Conservation (phyloP, 176 grass and related monocot genomes). For the Puya raimondii region DNA sequence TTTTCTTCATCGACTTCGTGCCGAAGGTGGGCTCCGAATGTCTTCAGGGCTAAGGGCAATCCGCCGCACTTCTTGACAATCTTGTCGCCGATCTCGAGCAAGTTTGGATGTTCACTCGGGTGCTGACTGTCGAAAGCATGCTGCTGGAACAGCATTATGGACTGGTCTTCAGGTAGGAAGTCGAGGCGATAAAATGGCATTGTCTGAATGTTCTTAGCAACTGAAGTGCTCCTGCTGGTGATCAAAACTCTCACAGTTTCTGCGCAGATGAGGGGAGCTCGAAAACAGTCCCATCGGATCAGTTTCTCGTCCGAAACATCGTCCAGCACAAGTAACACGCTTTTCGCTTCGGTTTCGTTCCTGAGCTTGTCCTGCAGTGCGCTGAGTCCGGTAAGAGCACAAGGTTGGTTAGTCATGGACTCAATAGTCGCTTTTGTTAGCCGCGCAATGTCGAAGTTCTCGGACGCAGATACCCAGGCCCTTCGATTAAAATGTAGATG, state of each 20-base stretch:
- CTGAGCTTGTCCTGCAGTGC: background rate
- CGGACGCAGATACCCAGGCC: slow-evolving; percentile 35
- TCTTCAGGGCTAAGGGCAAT: slow-evolving; percentile 36
- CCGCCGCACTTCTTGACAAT: slow-evolving; percentile 33
- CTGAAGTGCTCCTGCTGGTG: slow-evolving; percentile 29
- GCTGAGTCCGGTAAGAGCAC: slow-evolving; percentile 6
- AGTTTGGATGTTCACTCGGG: background rate
- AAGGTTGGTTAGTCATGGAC: slow-evolving; percentile 4
- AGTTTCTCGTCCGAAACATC: slow-evolving; percentile 26
- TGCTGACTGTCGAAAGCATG: slow-evolving; percentile 26
- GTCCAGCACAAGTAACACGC: slow-evolving; percentile 35
- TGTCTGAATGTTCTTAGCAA: slow-evolving; percentile 23
- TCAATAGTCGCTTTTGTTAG: slow-evolving; percentile 13
- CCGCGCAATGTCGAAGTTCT: slow-evolving; percentile 27
- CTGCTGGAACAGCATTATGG: slow-evolving; percentile 20
- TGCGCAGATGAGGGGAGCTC: slow-evolving; percentile 1
- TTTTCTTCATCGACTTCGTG: slow-evolving; percentile 8
- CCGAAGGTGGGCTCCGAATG: slow-evolving; percentile 17
- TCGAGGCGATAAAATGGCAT: background rate
- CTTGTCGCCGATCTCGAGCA: slow-evolving; percentile 11
- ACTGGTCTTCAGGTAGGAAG: slow-evolving; percentile 11
- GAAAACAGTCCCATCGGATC: slow-evolving; percentile 20
- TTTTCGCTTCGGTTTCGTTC: background rate
- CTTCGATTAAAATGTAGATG: slow-evolving; percentile 11
- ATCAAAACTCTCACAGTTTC: slow-evolving; percentile 20